Evolutionary conservation across 805 yeast genomes (phyloP).

Genomic region (Myxozyma geophila): DNA sequence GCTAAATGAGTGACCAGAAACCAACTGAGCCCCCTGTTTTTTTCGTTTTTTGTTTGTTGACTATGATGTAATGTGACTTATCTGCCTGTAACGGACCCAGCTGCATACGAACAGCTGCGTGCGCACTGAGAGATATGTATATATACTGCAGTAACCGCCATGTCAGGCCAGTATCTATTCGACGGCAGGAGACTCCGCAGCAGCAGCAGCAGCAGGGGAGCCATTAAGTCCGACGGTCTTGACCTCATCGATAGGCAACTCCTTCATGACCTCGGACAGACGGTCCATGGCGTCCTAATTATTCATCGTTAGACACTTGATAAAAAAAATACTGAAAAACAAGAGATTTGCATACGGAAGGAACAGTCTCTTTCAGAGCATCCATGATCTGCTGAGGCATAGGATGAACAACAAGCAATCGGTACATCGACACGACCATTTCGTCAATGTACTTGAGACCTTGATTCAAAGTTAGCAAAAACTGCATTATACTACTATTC

Average conservation of each 20-base stretch:
- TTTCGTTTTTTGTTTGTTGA: too few relatives aligned
- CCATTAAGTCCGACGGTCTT: constrained; percentile 7
- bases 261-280: constrained; percentile 22
- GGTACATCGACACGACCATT: constrained; percentile 31
- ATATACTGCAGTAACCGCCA: neutral
- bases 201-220: constrained; percentile 7
- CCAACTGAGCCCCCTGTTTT: too few relatives aligned
- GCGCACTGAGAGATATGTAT: neutral
- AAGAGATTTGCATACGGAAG: constrained; percentile 11
- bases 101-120: too few relatives aligned
- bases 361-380: constrained; percentile 30
- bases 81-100: too few relatives aligned
- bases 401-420: constrained; percentile 31
- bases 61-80: too few relatives aligned
- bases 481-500: neutral
- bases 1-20: too few relatives aligned
- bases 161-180: neutral
- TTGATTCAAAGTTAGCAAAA: constrained; percentile 6
- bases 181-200: constrained; percentile 14
- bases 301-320: neutral
- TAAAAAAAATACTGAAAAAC: neutral
- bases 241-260: constrained; percentile 17
- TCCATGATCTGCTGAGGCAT: constrained; percentile 33
- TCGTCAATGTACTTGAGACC: constrained; percentile 24
- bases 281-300: constrained; percentile 22